Evolutionary conservation across 1,139 yeast species (phyloP).

Genomic region (Nematodospora anomalae): DNA sequence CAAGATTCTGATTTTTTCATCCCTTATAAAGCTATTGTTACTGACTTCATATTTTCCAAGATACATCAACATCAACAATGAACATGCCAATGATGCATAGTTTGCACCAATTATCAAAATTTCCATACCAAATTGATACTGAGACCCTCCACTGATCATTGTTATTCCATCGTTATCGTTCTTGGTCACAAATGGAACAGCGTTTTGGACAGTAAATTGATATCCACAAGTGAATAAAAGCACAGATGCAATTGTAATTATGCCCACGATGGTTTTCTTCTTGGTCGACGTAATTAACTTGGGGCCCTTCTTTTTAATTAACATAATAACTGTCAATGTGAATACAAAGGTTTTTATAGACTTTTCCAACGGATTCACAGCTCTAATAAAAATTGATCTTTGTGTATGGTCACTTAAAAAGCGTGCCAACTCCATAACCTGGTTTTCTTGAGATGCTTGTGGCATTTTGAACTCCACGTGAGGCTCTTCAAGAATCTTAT

Average conservation of each 20-base stretch:
- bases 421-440: slow-evolving; percentile 50
- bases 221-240: slow-evolving; percentile 57
- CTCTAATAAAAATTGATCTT: slow-evolving; percentile 41
- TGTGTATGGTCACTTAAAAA: slow-evolving; percentile 49
- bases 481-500: slow-evolving; percentile 28
- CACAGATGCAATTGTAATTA: slow-evolving; percentile 41
- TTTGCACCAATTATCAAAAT: slow-evolving; percentile 49
- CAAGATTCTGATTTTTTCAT: slow-evolving; percentile 19
- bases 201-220: slow-evolving; percentile 59
- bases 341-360: slow-evolving; percentile 48
- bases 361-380: slow-evolving; percentile 39
- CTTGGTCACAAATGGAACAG: slow-evolving; percentile 62
- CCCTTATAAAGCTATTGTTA: slow-evolving; percentile 19
- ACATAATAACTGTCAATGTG: slow-evolving; percentile 46
- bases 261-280: slow-evolving; percentile 34
- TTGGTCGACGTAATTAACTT: slow-evolving; percentile 30
- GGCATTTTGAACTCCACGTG: slow-evolving; percentile 37
- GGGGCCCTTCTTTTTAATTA: slow-evolving; percentile 52
- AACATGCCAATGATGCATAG: slow-evolving; percentile 46
- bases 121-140: slow-evolving; percentile 72
- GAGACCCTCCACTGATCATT: slow-evolving; percentile 60
- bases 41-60: slow-evolving; percentile 34
- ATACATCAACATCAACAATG: slow-evolving; percentile 39
- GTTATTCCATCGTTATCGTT: slow-evolving; percentile 48
- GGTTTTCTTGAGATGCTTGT: slow-evolving; percentile 24